phyloP scores from a whole-genome alignment of 139 green algal genomes.

The Parachlorella kessleri region DNA sequence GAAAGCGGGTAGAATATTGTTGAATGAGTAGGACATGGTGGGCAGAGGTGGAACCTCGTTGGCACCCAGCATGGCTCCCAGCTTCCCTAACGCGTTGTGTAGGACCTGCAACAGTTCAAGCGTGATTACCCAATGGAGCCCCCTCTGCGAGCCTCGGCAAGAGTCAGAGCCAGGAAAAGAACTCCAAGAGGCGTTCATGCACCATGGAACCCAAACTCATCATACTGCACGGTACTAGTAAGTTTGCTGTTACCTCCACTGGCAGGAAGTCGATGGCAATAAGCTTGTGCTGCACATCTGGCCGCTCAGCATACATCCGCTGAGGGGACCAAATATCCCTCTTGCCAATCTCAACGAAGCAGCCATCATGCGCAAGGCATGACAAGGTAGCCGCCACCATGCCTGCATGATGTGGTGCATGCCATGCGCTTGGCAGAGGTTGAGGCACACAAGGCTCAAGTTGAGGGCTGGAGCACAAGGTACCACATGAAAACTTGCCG shows the following conservation, averaged over 20 bases:
- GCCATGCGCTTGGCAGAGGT: too few species aligned
- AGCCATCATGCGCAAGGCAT: conserved; percentile 47
- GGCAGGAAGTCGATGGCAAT: conserved; percentile 63
- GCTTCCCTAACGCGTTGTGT: conserved; percentile 19
- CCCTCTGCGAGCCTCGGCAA: too few species aligned
- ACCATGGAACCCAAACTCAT: too few species aligned
- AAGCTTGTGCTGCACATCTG: conserved; percentile 2
- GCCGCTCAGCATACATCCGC: conserved; percentile 13
- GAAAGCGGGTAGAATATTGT: conserved; percentile 53
- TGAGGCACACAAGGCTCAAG: too few species aligned
- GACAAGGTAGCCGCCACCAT: conserved; percentile 66
- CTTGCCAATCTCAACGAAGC: conserved; percentile 72
- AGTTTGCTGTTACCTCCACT: conserved; percentile 35
- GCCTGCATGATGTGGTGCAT: too few species aligned
- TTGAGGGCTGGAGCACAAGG: too few species aligned
- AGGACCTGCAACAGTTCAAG: conserved; percentile 21
- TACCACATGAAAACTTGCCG: too few species aligned
- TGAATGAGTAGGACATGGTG: conserved; percentile 37
- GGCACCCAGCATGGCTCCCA: conserved; percentile 36
- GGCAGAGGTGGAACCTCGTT: conserved; percentile 49
- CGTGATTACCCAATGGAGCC: not conserved
- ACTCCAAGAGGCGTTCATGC: too few species aligned
- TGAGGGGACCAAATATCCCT: conserved; percentile 4
- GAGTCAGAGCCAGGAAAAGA: too few species aligned
- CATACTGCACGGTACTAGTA: too few species aligned